Conservation (phyloP, 1,139 yeast genomes). For the Spencermartinsiella ligniputridi region DNA sequence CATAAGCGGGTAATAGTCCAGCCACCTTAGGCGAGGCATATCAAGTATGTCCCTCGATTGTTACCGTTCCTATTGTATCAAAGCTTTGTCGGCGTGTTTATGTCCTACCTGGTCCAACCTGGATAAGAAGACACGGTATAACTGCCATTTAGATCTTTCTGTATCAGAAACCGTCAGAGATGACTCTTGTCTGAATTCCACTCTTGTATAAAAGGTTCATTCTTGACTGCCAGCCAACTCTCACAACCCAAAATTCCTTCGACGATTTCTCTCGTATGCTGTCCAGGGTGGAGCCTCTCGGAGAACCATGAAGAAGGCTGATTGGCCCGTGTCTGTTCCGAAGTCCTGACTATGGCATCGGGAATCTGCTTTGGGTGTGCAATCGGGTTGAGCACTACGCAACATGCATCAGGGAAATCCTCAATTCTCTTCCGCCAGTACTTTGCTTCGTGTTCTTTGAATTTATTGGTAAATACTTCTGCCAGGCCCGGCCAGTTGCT, state of each 20-base stretch:
- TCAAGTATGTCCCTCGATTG: no score
- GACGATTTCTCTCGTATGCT: not conserved
- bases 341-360: slow-evolving; percentile 1
- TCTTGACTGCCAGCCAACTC: not conserved
- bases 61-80: no score
- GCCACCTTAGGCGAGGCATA: no score
- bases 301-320: not conserved
- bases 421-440: not conserved
- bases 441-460: not conserved
- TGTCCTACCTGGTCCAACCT: no score
- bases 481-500: not conserved
- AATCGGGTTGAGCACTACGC: not conserved
- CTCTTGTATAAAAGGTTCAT: not conserved
- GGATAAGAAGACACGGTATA: no score
- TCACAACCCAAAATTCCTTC: not conserved
- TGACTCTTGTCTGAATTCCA: not conserved
- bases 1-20: no score
- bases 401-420: not conserved
- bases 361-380: not conserved
- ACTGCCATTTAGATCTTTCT: no score
- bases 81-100: no score
- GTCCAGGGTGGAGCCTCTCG: slow-evolving; percentile 1
- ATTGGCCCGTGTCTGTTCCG: not conserved
- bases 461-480: not conserved
- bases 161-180: not conserved